phyloP scores from a whole-genome alignment of 2,329 filamentous ascomycete genomes.

The Ophidiomyces ophidiicola region DNA sequence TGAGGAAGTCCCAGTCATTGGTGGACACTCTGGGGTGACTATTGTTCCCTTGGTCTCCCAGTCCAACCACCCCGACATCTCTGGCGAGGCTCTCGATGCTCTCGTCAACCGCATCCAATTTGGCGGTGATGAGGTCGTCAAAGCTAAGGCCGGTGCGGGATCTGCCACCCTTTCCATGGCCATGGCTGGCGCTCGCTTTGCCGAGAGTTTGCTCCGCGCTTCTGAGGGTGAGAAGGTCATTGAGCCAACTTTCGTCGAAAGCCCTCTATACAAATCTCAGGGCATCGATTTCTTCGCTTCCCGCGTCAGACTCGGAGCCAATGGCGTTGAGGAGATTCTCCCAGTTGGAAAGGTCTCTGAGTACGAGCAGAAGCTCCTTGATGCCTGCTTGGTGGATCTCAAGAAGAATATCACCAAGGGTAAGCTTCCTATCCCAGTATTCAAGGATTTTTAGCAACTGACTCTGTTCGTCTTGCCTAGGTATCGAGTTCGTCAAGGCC shows the following conservation, averaged over 20 bases:
- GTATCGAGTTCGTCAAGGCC: conserved; percentile 50
- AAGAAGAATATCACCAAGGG: conserved; percentile 87
- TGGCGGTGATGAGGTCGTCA: conserved; percentile 96
- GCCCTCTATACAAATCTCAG: conserved; percentile 95
- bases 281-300: conserved; percentile 95
- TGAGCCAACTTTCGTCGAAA: conserved; percentile 95
- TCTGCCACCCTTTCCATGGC: conserved; percentile 98
- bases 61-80: conserved; percentile 73
- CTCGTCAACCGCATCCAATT: conserved; percentile 96
- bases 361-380: conserved; percentile 79
- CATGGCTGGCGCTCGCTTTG: conserved; percentile 75
- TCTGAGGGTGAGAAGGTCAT: conserved; percentile 81
- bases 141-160: conserved; percentile 96
- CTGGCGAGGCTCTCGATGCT: conserved; percentile 57
- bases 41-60: conserved; percentile 97
- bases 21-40: conserved; percentile 94
- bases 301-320: conserved; percentile 88
- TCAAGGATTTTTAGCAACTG: not conserved
- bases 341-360: conserved; percentile 73
- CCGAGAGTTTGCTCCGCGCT: conserved; percentile 87
- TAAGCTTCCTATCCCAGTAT: conserved; percentile 15
- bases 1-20: conserved; percentile 91
- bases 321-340: conserved; percentile 89
- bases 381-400: conserved; percentile 60
- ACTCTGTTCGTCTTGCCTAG: conserved; percentile 15